Evolutionary conservation across 2,329 filamentous ascomycete species (phyloP), one percentile per base, ranked within the genome.

Genomic region (Emmonsiellopsis sp.): DNA sequence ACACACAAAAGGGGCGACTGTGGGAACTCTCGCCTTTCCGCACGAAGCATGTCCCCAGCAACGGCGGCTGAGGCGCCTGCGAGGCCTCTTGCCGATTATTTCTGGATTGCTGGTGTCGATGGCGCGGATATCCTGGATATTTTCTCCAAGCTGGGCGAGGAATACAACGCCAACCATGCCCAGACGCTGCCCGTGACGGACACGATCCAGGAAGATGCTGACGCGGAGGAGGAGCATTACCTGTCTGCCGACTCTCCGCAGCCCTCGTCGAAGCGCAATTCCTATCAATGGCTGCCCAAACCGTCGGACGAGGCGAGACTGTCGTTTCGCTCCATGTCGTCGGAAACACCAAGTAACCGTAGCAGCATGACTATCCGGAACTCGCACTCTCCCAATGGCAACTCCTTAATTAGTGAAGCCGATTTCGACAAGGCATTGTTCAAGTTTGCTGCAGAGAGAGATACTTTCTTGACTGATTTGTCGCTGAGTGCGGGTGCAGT

Each of bases 381-480:
- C 40, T 56, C 61, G 7, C 62, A 63, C 13, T 65, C 68, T 3
- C 57, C 67, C 16, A 69, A 67, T 20, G 64, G 62, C n/a, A 65
- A 67, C 6, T 66, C 68, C 5, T 63, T 70, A 30, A 70, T 82
- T 32, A 81, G 73, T 54, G 89, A 95, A 65, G 89, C 88, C 64
- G 93, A 97, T 69, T 98, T 98, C 64, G 93, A 97, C 67, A 85
- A 87, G 65, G 92, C 93, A 30, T 78, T 98, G 61, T 76, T 90
- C 64, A 97, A 96, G 73, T 98, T 98, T 69, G 90, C 93, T 45
- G 86, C 85, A n/a, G 92, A 97, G 74, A 80, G 93, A 59, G 93
- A 98, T 63, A 86, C 85, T 56, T 98, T 98, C 64, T 76, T 97
- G 51, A 89, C 95, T 59, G 93, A 98, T 68, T 79, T 97, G 52